phyloP scores from a whole-genome alignment of 352 stramenopile genomes.

The Phytopythium sindhum region DNA sequence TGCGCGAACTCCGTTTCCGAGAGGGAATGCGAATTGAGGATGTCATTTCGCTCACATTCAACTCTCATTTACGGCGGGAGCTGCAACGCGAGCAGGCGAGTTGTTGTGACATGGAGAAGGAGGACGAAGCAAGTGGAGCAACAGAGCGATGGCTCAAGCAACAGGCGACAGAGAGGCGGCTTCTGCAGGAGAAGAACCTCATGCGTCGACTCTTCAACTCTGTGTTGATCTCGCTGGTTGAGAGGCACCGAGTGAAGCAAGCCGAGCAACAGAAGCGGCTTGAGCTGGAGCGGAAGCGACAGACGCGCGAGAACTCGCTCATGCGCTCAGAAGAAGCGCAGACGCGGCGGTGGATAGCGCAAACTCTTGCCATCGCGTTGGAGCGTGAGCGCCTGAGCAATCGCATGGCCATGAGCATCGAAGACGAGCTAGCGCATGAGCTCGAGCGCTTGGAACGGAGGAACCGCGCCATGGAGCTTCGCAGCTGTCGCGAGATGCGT shows the following conservation, averaged over 20 bases:
- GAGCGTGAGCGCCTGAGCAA: conserved; percentile 16
- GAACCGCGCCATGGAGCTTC: conserved; percentile 10
- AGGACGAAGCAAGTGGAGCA: conserved; percentile 5
- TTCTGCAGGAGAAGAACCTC: conserved; percentile 21
- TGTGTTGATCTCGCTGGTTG: conserved; percentile 29
- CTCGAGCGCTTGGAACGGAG: conserved; percentile 5
- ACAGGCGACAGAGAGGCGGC: background rate
- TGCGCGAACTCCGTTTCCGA: conserved; percentile 13
- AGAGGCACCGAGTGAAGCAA: conserved; percentile 7
- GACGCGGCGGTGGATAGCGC: conserved; percentile 20
- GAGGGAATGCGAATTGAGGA: conserved; percentile 15
- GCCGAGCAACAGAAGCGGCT: conserved; percentile 15
- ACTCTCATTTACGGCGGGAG: background rate
- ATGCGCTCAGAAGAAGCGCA: conserved; percentile 53
- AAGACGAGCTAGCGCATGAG: conserved; percentile 22
- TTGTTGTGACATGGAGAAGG: conserved; percentile 13
- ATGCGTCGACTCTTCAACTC: conserved; percentile 14
- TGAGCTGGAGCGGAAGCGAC: conserved; percentile 20
- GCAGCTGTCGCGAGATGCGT: conserved; percentile 15
- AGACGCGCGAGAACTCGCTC: conserved; percentile 27
- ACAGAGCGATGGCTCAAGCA: background rate
- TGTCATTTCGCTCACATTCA: conserved; percentile 12
- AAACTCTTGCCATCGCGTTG: conserved; percentile 19
- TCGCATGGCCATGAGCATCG: conserved; percentile 24
- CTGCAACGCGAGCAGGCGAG: conserved; percentile 2